Percentiles rank a stretch among this genome's conserved stretches.
These are phyloP conservation scores for Corrigiola litoralis DNA, from an alignment of 179 eudicot species.

Conservation along the genomic window DNA sequence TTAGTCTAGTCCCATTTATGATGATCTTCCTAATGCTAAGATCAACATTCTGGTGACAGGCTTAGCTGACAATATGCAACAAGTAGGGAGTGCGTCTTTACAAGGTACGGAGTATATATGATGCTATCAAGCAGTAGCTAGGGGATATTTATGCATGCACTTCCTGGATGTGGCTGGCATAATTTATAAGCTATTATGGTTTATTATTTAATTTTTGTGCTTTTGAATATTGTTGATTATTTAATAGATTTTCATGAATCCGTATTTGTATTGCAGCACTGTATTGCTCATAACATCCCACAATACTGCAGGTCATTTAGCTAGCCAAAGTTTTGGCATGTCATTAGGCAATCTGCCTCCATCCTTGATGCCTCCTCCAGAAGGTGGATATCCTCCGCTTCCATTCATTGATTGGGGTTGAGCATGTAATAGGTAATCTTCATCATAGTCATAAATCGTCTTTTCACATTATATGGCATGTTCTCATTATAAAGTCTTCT, in stretches of 20 bases:
- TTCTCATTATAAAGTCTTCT: background rate
- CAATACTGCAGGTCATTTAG: constrained; percentile 40
- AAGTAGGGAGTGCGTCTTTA: constrained; percentile 27
- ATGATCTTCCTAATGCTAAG: background rate
- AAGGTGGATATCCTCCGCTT: constrained; percentile 70
- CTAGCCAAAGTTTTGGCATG: constrained; percentile 51
- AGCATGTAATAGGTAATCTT: constrained; percentile 9
- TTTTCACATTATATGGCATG: background rate
- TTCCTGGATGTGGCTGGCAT: background rate
- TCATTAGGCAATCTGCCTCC: constrained; percentile 78
- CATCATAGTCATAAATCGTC: background rate
- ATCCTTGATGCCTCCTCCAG: constrained; percentile 84
- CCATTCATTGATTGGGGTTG: constrained; percentile 89
- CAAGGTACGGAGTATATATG: constrained; percentile 44
- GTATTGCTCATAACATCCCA: background rate
- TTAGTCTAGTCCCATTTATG: background rate
- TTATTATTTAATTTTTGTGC: background rate
- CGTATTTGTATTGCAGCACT: background rate
- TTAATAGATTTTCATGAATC: constrained; percentile 1
- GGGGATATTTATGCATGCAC: background rate
- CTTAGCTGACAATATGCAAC: constrained; percentile 23
- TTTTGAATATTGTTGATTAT: background rate
- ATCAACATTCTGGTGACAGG: constrained; percentile 12
- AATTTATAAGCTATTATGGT: too few relatives aligned
- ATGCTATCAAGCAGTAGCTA: background rate